phyloP scores from a whole-genome alignment of 371 early-diverging fungal species.

The Saksenaea oblongispora region DNA sequence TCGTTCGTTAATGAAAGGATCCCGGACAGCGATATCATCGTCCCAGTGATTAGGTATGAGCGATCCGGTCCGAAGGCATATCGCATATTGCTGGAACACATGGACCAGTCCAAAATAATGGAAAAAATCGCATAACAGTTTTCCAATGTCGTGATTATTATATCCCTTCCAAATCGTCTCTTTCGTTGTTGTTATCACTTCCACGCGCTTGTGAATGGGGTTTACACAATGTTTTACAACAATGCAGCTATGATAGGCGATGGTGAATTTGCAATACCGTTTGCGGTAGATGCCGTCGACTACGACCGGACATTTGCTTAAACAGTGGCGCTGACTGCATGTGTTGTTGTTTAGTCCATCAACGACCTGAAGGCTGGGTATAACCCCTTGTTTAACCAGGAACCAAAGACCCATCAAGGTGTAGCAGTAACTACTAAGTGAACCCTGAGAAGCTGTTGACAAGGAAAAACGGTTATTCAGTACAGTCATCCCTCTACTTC shows the following conservation, averaged over 20 bases:
- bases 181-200: neutral
- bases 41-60: neutral
- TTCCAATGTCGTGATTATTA: neutral
- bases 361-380: conserved; percentile 16
- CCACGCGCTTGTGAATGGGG: neutral
- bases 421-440: conserved; percentile 22
- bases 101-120: neutral
- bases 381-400: conserved; percentile 11
- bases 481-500: neutral
- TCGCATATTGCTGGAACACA: neutral
- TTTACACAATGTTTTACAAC: neutral
- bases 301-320: neutral
- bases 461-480: neutral
- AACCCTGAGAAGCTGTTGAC: conserved; percentile 9
- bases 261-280: neutral
- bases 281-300: neutral
- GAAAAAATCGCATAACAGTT: conserved; percentile 11
- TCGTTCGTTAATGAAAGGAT: conserved; percentile 16
- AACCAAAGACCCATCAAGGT: conserved; percentile 17
- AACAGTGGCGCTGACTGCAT: neutral
- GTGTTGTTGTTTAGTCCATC: neutral
- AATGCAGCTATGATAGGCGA: conserved; percentile 11
- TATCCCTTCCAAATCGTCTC: neutral
- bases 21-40: conserved; percentile 4
- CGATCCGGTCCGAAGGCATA: neutral